phyloP scores from a whole-genome alignment of 2,329 filamentous ascomycete genomes.

The Aspergillus latus region DNA sequence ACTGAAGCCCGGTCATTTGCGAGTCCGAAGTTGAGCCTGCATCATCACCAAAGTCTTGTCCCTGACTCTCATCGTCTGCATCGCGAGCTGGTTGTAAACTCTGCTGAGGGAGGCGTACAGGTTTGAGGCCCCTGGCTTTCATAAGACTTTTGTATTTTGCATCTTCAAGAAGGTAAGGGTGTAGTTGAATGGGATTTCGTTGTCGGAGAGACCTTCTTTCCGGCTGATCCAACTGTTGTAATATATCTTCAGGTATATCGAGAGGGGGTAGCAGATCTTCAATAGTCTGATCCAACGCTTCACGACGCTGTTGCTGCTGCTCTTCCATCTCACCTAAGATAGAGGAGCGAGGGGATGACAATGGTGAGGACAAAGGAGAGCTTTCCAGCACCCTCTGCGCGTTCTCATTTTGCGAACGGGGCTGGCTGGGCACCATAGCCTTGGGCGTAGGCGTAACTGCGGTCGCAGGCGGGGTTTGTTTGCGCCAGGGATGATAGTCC shows the following conservation, averaged over 20 bases:
- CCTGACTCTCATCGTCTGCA: slow-evolving; percentile 32
- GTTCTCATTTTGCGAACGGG: slow-evolving; percentile 16
- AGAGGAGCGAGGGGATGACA: slow-evolving; percentile 30
- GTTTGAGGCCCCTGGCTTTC: slow-evolving; percentile 44
- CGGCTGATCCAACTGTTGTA: slow-evolving; percentile 26
- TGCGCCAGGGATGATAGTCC: slow-evolving; percentile 25
- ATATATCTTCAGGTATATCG: slow-evolving; percentile 30
- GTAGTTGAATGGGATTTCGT: slow-evolving; percentile 50
- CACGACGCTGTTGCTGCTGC: background rate
- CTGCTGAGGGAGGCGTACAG: slow-evolving; percentile 36
- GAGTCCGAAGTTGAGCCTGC: slow-evolving; percentile 35
- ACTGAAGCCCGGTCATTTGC: slow-evolving; percentile 30
- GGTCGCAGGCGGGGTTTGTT: background rate
- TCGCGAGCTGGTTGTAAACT: slow-evolving; percentile 15
- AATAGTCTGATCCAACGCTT: slow-evolving; percentile 9
- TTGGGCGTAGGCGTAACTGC: slow-evolving; percentile 3
- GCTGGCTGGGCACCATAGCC: slow-evolving; percentile 1
- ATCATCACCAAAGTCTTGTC: slow-evolving; percentile 34
- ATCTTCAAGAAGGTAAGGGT: slow-evolving; percentile 49
- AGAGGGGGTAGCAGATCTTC: slow-evolving; percentile 22
- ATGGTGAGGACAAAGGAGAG: slow-evolving; percentile 41
- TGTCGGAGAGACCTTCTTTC: slow-evolving; percentile 41
- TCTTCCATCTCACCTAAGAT: slow-evolving; percentile 5
- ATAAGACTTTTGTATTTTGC: slow-evolving; percentile 45
- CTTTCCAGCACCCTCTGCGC: slow-evolving; percentile 14